Evolutionary conservation across 768 basidiomycete species (phyloP).

Genomic region (Tricholoma saponaceum): DNA sequence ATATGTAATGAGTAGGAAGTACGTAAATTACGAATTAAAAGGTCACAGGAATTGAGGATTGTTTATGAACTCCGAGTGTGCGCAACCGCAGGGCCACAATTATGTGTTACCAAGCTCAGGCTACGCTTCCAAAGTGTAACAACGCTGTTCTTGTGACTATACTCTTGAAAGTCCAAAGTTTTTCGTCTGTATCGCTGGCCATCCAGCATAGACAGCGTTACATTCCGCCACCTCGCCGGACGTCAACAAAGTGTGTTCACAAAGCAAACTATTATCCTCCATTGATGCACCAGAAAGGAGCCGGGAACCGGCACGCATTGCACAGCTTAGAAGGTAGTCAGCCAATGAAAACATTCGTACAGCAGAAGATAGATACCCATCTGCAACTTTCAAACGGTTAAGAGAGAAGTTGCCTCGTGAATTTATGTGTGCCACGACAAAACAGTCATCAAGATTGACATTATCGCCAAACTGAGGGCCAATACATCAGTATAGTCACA

Average conservation of each 20-base stretch:
- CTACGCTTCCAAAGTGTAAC: no score
- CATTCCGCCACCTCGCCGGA: slow-evolving; percentile 43
- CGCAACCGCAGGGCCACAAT: no score
- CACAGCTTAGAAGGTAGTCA: slow-evolving; percentile 23
- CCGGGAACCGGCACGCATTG: slow-evolving; percentile 42
- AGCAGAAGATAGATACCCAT: slow-evolving; percentile 22
- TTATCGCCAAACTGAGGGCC: slow-evolving; percentile 33
- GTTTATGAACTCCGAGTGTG: no score
- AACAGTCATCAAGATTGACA: slow-evolving; percentile 42
- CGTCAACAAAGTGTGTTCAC: slow-evolving; percentile 43
- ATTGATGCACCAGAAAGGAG: slow-evolving; percentile 47
- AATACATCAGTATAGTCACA: neutral
- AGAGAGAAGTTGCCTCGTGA: slow-evolving; percentile 42
- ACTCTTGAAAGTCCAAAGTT: neutral
- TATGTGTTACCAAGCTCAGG: no score
- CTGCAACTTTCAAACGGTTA: slow-evolving; percentile 36
- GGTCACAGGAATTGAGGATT: no score
- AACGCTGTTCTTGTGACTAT: neutral
- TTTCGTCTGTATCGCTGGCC: slow-evolving; percentile 31
- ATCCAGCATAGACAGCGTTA: slow-evolving; percentile 36
- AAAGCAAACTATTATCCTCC: slow-evolving; percentile 46
- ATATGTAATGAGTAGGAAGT: no score
- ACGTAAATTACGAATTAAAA: no score
- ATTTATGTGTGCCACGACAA: slow-evolving; percentile 45
- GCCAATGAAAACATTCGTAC: neutral